A percentile compares a stretch with the other conserved stretches of the same genome.
Evolutionary conservation across 148 eudicot species (phyloP).

Genomic region (Silene conica): DNA sequence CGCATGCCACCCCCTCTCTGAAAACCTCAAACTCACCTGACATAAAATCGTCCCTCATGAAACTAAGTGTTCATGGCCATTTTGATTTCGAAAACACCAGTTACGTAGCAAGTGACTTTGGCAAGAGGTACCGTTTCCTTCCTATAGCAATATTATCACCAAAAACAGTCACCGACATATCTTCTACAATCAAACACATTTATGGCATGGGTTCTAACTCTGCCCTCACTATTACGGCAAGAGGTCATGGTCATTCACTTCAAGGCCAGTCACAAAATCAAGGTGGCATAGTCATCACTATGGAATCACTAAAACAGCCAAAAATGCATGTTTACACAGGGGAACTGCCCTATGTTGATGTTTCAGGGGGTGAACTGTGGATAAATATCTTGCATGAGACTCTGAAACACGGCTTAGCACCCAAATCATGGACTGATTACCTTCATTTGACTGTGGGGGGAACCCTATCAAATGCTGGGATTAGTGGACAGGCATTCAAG

Average conservation of each 20-base stretch:
- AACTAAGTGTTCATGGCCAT: conserved; percentile 52
- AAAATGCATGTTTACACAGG: conserved; percentile 54
- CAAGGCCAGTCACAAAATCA: conserved; percentile 79
- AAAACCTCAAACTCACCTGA: conserved; percentile 24
- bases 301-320: conserved; percentile 65
- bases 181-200: conserved; percentile 49
- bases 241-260: conserved; percentile 94
- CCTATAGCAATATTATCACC: conserved; percentile 73
- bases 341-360: conserved; percentile 66
- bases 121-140: conserved; percentile 51
- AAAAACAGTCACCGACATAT: conserved; percentile 68
- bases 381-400: conserved; percentile 77
- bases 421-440: conserved; percentile 96
- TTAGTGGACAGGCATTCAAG: conserved; percentile 88
- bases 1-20: conserved; percentile 37
- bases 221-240: conserved; percentile 67
- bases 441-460: conserved; percentile 94
- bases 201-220: conserved; percentile 58
- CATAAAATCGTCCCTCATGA: conserved; percentile 32
- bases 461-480: conserved; percentile 88
- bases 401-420: conserved; percentile 69
- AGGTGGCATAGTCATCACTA: conserved; percentile 67
- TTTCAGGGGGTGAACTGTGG: conserved; percentile 84
- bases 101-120: conserved; percentile 72
- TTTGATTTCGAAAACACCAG: conserved; percentile 41